A percentile compares a stretch with the other conserved stretches of the same genome.
Evolutionary conservation across 805 yeast species (phyloP).

Genomic region (Candida succiphila): DNA sequence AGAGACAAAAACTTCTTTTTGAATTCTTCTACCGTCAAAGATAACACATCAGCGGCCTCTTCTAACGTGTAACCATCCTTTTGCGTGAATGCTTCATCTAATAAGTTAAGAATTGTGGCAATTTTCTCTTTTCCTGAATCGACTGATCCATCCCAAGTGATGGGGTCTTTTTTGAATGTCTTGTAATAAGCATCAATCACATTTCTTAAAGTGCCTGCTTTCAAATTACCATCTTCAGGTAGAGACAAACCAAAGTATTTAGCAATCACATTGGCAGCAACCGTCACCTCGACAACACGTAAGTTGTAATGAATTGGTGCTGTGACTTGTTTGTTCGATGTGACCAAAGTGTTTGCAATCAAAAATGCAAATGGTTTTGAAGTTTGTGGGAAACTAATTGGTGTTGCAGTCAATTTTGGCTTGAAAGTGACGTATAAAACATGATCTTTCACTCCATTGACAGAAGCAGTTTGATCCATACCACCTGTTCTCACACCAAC

Average conservation of each 20-base stretch:
- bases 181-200: constrained; percentile 42
- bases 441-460: constrained; percentile 49
- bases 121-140: constrained; percentile 31
- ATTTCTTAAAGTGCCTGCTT: constrained; percentile 55
- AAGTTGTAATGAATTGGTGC: constrained; percentile 63
- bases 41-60: constrained; percentile 35
- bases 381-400: constrained; percentile 42
- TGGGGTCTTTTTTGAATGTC: constrained; percentile 16
- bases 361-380: constrained; percentile 39
- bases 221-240: constrained; percentile 38
- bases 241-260: constrained; percentile 31
- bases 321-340: constrained; percentile 58
- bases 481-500: constrained; percentile 76
- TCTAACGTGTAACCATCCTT: constrained; percentile 40
- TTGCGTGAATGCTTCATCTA: constrained; percentile 31
- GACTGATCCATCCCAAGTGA: constrained; percentile 37
- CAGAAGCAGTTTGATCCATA: constrained; percentile 68
- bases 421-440: constrained; percentile 52
- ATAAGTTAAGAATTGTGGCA: constrained; percentile 28
- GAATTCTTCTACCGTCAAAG: constrained; percentile 31
- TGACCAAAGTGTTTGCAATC: constrained; percentile 53
- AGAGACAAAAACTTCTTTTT: constrained; percentile 32
- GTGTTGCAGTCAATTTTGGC: constrained; percentile 45
- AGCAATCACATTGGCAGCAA: constrained; percentile 56
- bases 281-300: constrained; percentile 61